Percentiles rank a stretch among this genome's conserved stretches.
Conservation (phyloP, 2,329 filamentous ascomycete genomes). For the Fusarium dlaminii region DNA sequence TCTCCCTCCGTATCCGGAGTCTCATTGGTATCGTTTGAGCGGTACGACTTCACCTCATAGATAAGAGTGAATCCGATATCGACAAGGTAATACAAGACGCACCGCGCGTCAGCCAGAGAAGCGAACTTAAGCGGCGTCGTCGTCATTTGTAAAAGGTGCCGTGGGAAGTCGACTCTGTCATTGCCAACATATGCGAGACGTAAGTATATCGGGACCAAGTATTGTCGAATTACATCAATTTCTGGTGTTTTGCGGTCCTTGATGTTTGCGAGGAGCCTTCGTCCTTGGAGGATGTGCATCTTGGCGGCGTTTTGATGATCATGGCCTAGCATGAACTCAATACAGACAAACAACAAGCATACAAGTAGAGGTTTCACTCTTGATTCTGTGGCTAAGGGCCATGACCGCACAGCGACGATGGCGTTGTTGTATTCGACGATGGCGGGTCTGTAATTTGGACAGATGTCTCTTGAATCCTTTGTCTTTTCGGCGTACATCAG, state of each 20-base stretch:
- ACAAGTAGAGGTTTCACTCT: neutral
- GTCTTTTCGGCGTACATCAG: neutral
- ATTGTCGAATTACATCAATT: neutral
- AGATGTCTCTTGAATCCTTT: accelerated
- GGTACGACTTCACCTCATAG: neutral
- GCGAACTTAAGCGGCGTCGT: neutral
- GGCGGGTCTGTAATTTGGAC: neutral
- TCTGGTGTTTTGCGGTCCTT: neutral
- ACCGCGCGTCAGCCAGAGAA: neutral
- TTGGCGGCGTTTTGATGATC: neutral
- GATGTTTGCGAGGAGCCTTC: neutral
- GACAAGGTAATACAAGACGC: neutral
- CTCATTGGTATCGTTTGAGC: accelerated
- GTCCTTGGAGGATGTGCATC: neutral
- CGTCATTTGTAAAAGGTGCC: neutral
- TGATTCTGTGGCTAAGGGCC: neutral
- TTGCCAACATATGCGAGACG: neutral
- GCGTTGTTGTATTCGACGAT: neutral
- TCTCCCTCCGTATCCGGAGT: no score
- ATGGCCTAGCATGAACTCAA: neutral
- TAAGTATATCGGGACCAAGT: neutral
- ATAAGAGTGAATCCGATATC: neutral
- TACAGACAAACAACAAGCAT: conserved; percentile 1
- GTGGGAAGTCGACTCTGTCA: neutral
- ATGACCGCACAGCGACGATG: neutral